Base-by-base conservation (phyloP, 1,284 basidiomycete species). In the Pseudozyma sp. region DNA sequence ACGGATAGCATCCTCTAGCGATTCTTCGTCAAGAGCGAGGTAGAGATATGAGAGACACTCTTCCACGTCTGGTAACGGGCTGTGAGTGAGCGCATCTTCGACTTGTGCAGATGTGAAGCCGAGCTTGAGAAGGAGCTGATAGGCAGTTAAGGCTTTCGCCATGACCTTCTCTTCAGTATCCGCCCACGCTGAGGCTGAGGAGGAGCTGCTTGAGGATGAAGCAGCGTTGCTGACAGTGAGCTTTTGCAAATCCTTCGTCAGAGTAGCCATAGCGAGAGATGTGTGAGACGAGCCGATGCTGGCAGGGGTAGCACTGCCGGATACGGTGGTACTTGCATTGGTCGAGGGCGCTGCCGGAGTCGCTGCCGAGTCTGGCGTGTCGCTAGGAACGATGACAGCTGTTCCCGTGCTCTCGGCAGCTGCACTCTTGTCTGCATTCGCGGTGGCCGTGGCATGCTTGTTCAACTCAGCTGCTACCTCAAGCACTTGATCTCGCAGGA, bases 61-160 rank as follows among this genome's bases (percentile, higher is more conserved):
- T 19, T 97, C 94, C 44, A 97, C 87, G 8, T 95, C 93, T 18
- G 93, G 87, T 1, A 90, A 82, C 2, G 86, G 89, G 38, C 88
- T 85, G 43, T 90, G 19, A 86, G 85, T 86, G 14, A 97, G 85
- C 75, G 93, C 95, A 68, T 91, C 88, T 56, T 90, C 88, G 10
- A 94, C 90, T 63, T 90, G 88, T 9, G 87, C 88, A 72, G 92
- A 90, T 0, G 89, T 86, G 85, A 95, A 95, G 0, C 93, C 94
- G n/a, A 96, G 87, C 56, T 91, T 89, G 65, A 91, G 88, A n/a
- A 99, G 87, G 18, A 93, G 89, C 34, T 93, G 92, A 80, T 93
- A 95, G 0, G 92, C 91, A 39, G 93, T 88, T 19, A 90, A 93
- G 9, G 96, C 87, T 58, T 90, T 89, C 9, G 89, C 85, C 3